phyloP scores from a whole-genome alignment of 345 rosid species.

The Lepidium didymum region DNA sequence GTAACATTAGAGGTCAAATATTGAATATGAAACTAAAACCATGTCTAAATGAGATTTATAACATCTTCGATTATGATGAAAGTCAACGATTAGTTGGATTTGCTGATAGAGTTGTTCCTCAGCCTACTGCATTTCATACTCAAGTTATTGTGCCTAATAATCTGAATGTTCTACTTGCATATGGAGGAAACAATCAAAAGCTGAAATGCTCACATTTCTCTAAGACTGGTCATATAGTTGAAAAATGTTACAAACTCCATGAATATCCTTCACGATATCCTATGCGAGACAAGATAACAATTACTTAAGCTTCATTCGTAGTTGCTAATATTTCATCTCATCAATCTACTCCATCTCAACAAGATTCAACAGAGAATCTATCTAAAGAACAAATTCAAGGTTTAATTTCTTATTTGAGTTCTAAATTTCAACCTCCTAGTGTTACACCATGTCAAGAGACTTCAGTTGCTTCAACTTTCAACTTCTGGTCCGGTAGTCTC shows the following conservation, averaged over 20 bases:
- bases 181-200: too few relatives aligned
- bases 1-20: too few relatives aligned
- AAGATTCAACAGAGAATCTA: neutral
- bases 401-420: neutral
- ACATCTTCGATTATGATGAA: neutral
- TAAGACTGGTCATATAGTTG: neutral
- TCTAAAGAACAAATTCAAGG: neutral
- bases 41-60: neutral
- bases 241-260: neutral
- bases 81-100: too few relatives aligned
- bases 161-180: too few relatives aligned
- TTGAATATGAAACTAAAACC: neutral
- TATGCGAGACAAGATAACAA: too few relatives aligned
- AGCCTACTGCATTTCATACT: too few relatives aligned
- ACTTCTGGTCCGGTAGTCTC: neutral
- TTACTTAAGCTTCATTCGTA: too few relatives aligned
- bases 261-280: neutral
- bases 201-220: too few relatives aligned
- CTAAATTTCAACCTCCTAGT: neutral
- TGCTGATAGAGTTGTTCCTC: too few relatives aligned
- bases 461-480: neutral
- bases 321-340: too few relatives aligned
- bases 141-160: too few relatives aligned
- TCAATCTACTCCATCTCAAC: too few relatives aligned
- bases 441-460: neutral